Evolutionary conservation across 306 rosid species (phyloP).

Genomic region (Inga laurina): DNA sequence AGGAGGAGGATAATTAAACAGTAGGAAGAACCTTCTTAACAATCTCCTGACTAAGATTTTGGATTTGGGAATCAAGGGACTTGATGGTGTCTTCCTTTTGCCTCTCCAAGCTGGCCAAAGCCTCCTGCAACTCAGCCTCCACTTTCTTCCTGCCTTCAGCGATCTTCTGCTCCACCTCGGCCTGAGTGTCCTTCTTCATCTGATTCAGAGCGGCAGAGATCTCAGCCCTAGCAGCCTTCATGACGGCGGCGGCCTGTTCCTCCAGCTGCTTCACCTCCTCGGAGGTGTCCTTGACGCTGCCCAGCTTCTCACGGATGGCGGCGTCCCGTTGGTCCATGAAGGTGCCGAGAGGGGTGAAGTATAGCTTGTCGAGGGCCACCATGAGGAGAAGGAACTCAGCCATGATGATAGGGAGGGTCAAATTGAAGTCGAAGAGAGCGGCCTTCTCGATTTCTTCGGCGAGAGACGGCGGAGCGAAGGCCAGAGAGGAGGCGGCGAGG

Average conservation of each 20-base stretch:
- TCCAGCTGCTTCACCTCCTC: conserved; percentile 81
- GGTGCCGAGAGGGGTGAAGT: conserved; percentile 74
- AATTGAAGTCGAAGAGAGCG: conserved; percentile 88
- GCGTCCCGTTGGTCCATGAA: conserved; percentile 93
- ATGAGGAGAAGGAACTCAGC: conserved; percentile 75
- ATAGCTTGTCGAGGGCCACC: conserved; percentile 84
- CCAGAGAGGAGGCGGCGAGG: conserved; percentile 52
- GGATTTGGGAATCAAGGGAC: conserved; percentile 81
- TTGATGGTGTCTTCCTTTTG: conserved; percentile 82
- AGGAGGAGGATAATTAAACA: conserved; percentile 27
- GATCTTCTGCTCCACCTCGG: conserved; percentile 77
- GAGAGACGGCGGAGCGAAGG: conserved; percentile 63
- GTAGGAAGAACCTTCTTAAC: conserved; percentile 93
- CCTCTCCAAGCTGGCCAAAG: conserved; percentile 62
- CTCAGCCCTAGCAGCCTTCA: conserved; percentile 89
- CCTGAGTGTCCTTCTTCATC: conserved; percentile 95
- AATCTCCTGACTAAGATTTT: conserved; percentile 73
- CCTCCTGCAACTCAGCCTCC: conserved; percentile 86
- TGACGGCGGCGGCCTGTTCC: conserved; percentile 67
- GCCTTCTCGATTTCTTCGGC: conserved; percentile 79
- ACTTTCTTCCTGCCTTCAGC: conserved; percentile 81
- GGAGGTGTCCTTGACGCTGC: conserved; percentile 82
- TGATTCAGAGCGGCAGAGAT: conserved; percentile 77
- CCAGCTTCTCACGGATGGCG: conserved; percentile 72
- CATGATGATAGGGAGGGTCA: conserved; percentile 79